Evolutionary conservation across 2,329 filamentous ascomycete species (phyloP).

Genomic region (Ceratocystis cacaofunesta): DNA sequence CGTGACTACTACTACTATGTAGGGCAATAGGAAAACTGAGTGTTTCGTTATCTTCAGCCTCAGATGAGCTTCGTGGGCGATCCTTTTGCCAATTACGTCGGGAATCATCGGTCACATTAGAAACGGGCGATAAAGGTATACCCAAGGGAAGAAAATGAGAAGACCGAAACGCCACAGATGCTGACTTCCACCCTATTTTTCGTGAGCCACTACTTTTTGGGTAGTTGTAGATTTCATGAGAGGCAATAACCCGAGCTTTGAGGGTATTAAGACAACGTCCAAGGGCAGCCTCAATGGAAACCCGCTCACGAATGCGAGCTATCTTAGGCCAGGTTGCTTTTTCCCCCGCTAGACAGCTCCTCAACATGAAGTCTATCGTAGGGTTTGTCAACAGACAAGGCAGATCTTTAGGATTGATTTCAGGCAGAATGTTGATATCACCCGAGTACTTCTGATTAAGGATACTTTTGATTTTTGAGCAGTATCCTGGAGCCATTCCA

Average conservation of each 20-base stretch:
- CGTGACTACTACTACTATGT: not conserved
- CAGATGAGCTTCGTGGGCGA: not conserved
- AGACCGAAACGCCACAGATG: not conserved
- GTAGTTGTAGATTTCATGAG: conserved; percentile 25
- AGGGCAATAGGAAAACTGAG: not conserved
- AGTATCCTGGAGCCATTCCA: conserved; percentile 62
- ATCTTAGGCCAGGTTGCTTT: conserved; percentile 85
- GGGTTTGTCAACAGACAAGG: conserved; percentile 71
- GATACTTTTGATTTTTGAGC: conserved; percentile 66
- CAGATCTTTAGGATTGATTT: conserved; percentile 59
- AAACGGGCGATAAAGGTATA: not conserved
- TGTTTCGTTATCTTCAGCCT: not conserved
- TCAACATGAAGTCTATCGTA: conserved; percentile 70
- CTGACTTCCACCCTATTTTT: not conserved
- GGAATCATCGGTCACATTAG: not conserved
- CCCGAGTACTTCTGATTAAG: conserved; percentile 85
- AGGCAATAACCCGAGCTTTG: conserved; percentile 39
- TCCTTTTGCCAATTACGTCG: not conserved
- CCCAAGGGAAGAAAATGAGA: not conserved
- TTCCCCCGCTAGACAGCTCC: conserved; percentile 63
- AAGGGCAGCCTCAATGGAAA: conserved; percentile 74
- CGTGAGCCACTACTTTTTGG: not conserved
- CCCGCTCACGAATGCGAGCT: conserved; percentile 69
- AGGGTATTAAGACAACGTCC: conserved; percentile 58
- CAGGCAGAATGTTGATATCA: conserved; percentile 84